Evolutionary conservation across 2,329 filamentous ascomycete genomes (phyloP).

Genomic region (Aureobasidium sp.): DNA sequence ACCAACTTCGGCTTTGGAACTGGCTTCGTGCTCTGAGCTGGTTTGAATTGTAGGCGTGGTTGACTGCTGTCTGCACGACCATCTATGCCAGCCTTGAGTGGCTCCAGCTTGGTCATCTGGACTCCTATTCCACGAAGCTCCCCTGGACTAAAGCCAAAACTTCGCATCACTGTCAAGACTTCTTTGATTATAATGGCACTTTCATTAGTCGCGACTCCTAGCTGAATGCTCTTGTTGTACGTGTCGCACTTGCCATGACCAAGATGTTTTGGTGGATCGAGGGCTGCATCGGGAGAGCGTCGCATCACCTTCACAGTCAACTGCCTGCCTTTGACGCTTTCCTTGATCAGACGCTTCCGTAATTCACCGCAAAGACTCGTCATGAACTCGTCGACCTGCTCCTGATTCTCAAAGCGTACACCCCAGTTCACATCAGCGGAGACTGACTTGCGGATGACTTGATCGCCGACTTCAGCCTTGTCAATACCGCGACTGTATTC

Average conservation of each 20-base stretch:
- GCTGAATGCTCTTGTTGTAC: slow-evolving; percentile 77
- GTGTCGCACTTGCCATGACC: slow-evolving; percentile 93
- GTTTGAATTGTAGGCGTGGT: slow-evolving; percentile 65
- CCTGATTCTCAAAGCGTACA: slow-evolving; percentile 83
- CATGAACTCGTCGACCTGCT: slow-evolving; percentile 91
- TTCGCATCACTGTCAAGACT: slow-evolving; percentile 73
- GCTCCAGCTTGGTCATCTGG: slow-evolving; percentile 87
- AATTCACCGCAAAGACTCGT: slow-evolving; percentile 78
- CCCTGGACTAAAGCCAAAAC: slow-evolving; percentile 77
- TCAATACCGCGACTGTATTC: slow-evolving; percentile 90
- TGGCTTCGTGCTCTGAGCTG: slow-evolving; percentile 38
- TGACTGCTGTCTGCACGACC: slow-evolving; percentile 64
- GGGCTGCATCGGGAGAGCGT: slow-evolving; percentile 73
- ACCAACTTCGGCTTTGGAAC: slow-evolving; percentile 27
- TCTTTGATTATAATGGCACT: slow-evolving; percentile 68
- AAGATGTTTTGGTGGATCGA: slow-evolving; percentile 87
- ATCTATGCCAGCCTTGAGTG: slow-evolving; percentile 55
- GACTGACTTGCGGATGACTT: slow-evolving; percentile 82
- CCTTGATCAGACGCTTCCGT: slow-evolving; percentile 69
- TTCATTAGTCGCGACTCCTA: slow-evolving; percentile 79
- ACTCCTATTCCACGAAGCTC: slow-evolving; percentile 89
- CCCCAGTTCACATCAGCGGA: slow-evolving; percentile 98
- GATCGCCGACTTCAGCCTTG: slow-evolving; percentile 74
- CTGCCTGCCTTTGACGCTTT: slow-evolving; percentile 79
- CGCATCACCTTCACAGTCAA: slow-evolving; percentile 94